These are phyloP conservation scores for Ogataea ganodermae DNA, from an alignment of 805 yeast species.

Conservation along the genomic window DNA sequence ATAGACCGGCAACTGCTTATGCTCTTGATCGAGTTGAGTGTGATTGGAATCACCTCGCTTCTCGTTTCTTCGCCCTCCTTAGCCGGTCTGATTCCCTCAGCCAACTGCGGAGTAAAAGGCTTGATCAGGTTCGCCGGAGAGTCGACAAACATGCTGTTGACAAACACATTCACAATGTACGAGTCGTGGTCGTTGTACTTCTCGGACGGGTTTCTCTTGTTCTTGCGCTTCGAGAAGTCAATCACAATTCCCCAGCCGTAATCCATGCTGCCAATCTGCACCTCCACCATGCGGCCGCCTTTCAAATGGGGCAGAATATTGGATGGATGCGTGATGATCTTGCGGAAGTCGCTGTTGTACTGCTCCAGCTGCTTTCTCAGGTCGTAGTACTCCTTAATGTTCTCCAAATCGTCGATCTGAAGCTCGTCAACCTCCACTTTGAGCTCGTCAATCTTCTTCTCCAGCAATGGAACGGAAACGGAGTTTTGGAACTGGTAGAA, in stretches of 20 bases:
- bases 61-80: conserved; percentile 66
- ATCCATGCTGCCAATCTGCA: conserved; percentile 60
- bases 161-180: conserved; percentile 82
- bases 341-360: conserved; percentile 75
- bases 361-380: conserved; percentile 66
- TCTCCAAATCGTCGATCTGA: conserved; percentile 69
- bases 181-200: conserved; percentile 83
- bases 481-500: conserved; percentile 95
- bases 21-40: conserved; percentile 70
- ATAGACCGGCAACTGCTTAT: conserved; percentile 80
- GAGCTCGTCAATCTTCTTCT: conserved; percentile 59
- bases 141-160: conserved; percentile 74
- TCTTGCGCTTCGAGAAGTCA: conserved; percentile 65
- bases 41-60: conserved; percentile 81
- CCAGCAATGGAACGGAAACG: conserved; percentile 84
- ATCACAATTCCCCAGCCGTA: conserved; percentile 98
- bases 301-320: conserved; percentile 81
- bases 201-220: conserved; percentile 57
- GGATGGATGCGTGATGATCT: conserved; percentile 89
- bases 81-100: conserved; percentile 89
- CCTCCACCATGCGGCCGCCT: conserved; percentile 80
- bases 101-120: conserved; percentile 73
- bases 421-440: conserved; percentile 50
- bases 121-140: conserved; percentile 83
- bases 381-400: conserved; percentile 81